Percentiles rank a stretch among this genome's conserved stretches.
These are phyloP conservation scores for Lepiota brunneoincarnata DNA, from an alignment of 768 basidiomycete genomes.

Conservation along the genomic window DNA sequence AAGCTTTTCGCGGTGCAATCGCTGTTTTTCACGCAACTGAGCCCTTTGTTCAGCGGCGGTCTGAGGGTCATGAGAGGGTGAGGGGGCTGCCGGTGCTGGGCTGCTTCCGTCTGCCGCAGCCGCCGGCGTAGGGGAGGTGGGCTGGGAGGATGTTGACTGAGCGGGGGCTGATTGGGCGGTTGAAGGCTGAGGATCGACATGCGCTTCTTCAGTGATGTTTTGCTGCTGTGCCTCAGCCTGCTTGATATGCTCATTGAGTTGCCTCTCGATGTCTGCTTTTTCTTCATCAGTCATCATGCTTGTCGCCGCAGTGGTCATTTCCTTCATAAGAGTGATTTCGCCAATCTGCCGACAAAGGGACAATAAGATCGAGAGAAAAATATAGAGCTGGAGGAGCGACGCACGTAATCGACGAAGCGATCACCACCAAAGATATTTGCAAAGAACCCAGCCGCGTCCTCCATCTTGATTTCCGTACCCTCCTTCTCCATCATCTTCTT, in stretches of 20 bases:
- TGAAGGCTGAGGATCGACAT: conserved; percentile 14
- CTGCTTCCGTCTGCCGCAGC: background rate
- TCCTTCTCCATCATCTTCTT: conserved; percentile 86
- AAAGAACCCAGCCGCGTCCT: conserved; percentile 94
- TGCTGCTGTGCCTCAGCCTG: conserved; percentile 6
- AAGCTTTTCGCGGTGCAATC: conserved; percentile 78
- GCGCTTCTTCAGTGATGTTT: conserved; percentile 4
- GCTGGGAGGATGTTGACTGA: background rate
- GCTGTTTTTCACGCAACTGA: conserved; percentile 40
- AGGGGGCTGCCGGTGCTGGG: conserved; percentile 6
- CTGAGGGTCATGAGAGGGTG: conserved; percentile 12
- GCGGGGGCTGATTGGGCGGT: conserved; percentile 8
- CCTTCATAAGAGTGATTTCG: conserved; percentile 94
- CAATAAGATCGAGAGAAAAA: background rate
- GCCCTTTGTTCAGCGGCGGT: conserved; percentile 19
- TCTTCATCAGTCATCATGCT: conserved; percentile 94
- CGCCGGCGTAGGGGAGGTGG: conserved; percentile 3
- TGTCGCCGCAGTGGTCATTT: conserved; percentile 81
- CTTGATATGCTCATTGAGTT: conserved; percentile 39
- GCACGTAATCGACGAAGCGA: conserved; percentile 83
- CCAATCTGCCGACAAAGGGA: conserved; percentile 64
- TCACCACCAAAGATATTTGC: conserved; percentile 96
- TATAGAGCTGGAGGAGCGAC: conserved; percentile 25
- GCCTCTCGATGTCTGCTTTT: conserved; percentile 80
- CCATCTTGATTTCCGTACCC: conserved; percentile 65